Base-by-base conservation (phyloP, 2,329 filamentous ascomycete genomes). In the Cryphonectria nitschkei region DNA sequence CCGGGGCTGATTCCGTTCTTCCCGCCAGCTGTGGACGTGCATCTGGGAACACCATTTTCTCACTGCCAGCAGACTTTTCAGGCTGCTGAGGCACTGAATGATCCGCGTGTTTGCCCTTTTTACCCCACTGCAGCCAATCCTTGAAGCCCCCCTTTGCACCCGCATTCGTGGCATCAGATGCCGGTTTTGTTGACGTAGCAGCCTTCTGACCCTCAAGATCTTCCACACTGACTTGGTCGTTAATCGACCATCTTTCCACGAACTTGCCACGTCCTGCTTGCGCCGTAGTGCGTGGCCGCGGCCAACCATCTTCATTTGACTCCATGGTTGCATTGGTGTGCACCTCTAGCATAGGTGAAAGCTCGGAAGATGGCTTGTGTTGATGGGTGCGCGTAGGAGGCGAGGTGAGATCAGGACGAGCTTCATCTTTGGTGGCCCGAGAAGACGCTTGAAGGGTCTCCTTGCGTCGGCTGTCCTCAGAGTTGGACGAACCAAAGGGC, bases 241-340 rank as follows among this genome's bases (percentile, higher is more conserved):
- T 50, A 8, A 65, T 29, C 19, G 63, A 65, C 63, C 63, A 65
- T 26, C 63, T 65, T 34, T 65, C 63, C 39, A 50, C 41, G 43
- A 65, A 65, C 11, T 34, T 65, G 41, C 63, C 63, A n/a, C 41
- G 41, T n/a, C 41, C 63, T 22, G 43, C n/a, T 13, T 65, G 63
- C 52, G 43, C 16, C 43, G 63, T 52, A 9, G 63, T 52, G 26
- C 19, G 29, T 8, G 16, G 5, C 39, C 29, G 34, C 13, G 63
- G 41, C 63, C 63, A 13, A n/a, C 41, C 29, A 7, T 65, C 41
- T 65, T 65, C 63, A n/a, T 46, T 29, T 13, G 26, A 32, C 2
- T 19, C 43, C 29, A 13, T n/a, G 43, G 29, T 26, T 16, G 22
- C 43, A 29, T 26, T 52, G 4, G 63, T 29, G n/a, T 32, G 29